A percentile compares a stretch with the other conserved stretches of the same genome.
These are phyloP conservation scores for Candida sp. DNA, from an alignment of 1,139 yeast species.

Conservation along the genomic window DNA sequence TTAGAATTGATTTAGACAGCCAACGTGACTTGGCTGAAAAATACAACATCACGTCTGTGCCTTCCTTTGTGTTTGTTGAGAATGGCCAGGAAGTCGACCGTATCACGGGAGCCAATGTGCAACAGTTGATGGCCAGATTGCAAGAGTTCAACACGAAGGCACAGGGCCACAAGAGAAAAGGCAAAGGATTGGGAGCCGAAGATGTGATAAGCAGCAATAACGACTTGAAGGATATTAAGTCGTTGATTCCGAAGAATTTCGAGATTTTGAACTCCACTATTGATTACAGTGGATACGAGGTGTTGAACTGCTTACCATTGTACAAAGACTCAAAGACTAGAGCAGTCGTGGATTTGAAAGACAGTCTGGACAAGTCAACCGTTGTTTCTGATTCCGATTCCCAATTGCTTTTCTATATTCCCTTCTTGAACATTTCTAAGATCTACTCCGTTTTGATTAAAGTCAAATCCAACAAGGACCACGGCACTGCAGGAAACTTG, in stretches of 20 bases:
- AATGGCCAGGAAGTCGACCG: constrained; percentile 37
- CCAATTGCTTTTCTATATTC: constrained; percentile 58
- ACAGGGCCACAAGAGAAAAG: constrained; percentile 20
- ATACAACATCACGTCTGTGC: constrained; percentile 44
- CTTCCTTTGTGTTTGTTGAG: constrained; percentile 50
- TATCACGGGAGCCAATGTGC: constrained; percentile 45
- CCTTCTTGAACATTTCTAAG: constrained; percentile 57
- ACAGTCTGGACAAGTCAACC: constrained; percentile 16
- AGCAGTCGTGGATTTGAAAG: constrained; percentile 32
- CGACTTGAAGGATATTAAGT: constrained; percentile 22
- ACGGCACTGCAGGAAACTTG: constrained; percentile 20
- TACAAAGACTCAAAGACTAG: constrained; percentile 25
- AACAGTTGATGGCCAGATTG: constrained; percentile 27
- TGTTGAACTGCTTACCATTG: constrained; percentile 48
- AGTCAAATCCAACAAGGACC: constrained; percentile 29
- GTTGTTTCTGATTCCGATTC: constrained; percentile 68
- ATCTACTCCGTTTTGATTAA: constrained; percentile 57
- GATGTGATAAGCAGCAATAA: constrained; percentile 8
- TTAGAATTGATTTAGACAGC: constrained; percentile 52
- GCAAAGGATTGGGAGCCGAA: constrained; percentile 18
- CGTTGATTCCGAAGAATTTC: constrained; percentile 52
- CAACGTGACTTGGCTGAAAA: constrained; percentile 40
- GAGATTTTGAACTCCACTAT: constrained; percentile 50
- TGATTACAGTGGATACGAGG: constrained; percentile 53
- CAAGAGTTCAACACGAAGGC: constrained; percentile 25